Conservation (phyloP, 2,329 filamentous ascomycete genomes). For the Aspergillus fumigatus region DNA sequence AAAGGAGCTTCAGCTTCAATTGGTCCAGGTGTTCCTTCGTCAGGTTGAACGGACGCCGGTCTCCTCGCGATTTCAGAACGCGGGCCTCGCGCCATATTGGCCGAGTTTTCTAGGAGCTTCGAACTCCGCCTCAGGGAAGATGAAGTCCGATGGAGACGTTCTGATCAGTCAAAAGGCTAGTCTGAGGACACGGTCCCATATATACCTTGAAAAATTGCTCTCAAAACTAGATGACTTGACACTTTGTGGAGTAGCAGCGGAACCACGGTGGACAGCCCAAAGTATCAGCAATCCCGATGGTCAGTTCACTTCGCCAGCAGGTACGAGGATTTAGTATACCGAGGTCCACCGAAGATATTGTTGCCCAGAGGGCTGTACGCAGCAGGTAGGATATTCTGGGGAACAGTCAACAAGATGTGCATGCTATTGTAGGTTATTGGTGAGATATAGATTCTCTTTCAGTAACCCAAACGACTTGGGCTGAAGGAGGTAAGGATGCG, state of each 20-base stretch:
- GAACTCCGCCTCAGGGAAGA: constrained; percentile 33
- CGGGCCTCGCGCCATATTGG: too few species aligned
- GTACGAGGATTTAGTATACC: constrained; percentile 13
- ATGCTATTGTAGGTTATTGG: too few species aligned
- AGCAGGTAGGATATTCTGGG: constrained; percentile 46
- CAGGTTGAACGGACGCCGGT: too few species aligned
- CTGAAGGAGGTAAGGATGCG: constrained; percentile 62
- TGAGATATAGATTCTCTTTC: constrained; percentile 44
- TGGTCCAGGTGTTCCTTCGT: too few species aligned
- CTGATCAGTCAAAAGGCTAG: background rate
- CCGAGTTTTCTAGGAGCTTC: constrained; percentile 31
- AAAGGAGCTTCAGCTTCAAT: too few species aligned
- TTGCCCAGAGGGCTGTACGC: constrained; percentile 60
- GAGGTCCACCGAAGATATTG: constrained; percentile 30
- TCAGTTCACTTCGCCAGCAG: constrained; percentile 5
- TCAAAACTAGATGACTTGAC: constrained; percentile 50
- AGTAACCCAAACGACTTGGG: constrained; percentile 50
- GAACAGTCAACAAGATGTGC: background rate
- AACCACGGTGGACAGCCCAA: constrained; percentile 53
- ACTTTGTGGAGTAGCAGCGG: constrained; percentile 58
- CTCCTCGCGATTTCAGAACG: too few species aligned
- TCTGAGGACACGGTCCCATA: too few species aligned
- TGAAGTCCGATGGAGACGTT: constrained; percentile 19
- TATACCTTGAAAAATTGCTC: constrained; percentile 45
- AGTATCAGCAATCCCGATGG: constrained; percentile 46